A percentile compares a stretch with the other conserved stretches of the same genome.
These are phyloP conservation scores for Lactifluus piperatus DNA, from an alignment of 768 basidiomycete species.

Conservation along the genomic window DNA sequence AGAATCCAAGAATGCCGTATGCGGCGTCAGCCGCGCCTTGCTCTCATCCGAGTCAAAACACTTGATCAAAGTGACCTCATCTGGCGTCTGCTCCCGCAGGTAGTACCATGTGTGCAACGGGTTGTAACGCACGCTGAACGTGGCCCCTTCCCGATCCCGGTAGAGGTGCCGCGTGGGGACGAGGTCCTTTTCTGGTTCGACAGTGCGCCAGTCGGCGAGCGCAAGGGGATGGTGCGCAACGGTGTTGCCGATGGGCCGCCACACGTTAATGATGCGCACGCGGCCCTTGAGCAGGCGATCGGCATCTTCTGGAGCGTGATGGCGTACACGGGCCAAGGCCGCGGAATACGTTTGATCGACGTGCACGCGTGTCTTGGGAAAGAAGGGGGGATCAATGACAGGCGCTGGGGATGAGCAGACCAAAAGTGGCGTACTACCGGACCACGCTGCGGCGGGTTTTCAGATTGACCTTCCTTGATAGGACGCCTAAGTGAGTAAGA, in stretches of 20 bases:
- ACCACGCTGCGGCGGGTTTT: constrained; percentile 21
- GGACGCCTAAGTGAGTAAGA: neutral
- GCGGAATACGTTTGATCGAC: constrained; percentile 38
- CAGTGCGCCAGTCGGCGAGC: constrained; percentile 32
- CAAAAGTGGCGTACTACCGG: constrained; percentile 29
- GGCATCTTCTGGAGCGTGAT: constrained; percentile 34
- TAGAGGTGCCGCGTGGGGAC: constrained; percentile 32
- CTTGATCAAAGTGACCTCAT: constrained; percentile 29
- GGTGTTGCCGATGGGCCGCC: constrained; percentile 36
- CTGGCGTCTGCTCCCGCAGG: constrained; percentile 24
- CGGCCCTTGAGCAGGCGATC: constrained; percentile 34
- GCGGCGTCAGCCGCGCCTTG: constrained; percentile 35
- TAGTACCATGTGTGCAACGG: constrained; percentile 30
- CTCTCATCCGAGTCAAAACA: constrained; percentile 36
- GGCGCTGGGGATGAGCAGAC: constrained; percentile 21
- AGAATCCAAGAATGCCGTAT: constrained; percentile 34
- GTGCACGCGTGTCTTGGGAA: constrained; percentile 32
- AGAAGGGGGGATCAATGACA: neutral
- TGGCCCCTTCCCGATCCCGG: constrained; percentile 26
- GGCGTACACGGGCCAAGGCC: constrained; percentile 30
- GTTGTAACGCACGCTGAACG: constrained; percentile 27
- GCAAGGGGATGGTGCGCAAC: constrained; percentile 36
- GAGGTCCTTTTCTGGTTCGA: constrained; percentile 32
- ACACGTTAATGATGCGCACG: constrained; percentile 39
- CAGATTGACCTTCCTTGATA: neutral